Base-by-base conservation (phyloP, 2,329 filamentous ascomycete genomes). In the Colletotrichum sp. region DNA sequence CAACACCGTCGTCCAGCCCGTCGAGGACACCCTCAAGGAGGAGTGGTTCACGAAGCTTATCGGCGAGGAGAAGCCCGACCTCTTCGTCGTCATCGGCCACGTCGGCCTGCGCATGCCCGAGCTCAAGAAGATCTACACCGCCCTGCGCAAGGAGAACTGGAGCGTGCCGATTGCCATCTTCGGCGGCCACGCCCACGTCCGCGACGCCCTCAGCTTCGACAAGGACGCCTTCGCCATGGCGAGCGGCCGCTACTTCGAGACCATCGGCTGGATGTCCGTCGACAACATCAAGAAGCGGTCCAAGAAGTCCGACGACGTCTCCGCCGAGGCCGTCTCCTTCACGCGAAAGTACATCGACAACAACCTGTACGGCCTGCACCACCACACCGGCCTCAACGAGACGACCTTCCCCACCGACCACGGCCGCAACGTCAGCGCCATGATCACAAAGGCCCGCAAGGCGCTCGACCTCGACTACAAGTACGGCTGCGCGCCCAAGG, bases 231-330 rank as follows among this genome's bases (percentile, higher is more conserved):
- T 94, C 77, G 96, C 93, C 1, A 88, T 99, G 7, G 96, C 96
- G 55, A 97, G 95, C 79, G 96, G 96, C 6, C 91, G 96, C 1
- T 99, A 98, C 84, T 94, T 98, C 88, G 96, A 99, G 87, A 98
- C 96, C 0, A 93, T 99, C 66, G 96, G 96, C 3, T 99, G 97
- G 90, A 92, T 97, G 91, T 98, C 96, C 0, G 92, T 98, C 62
- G 90, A 93, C 72, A 95, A 95, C 36, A 80, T 91, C 71, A 87
- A 86, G 78, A 84, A 83, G 76, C 81, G 44, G 44, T 49, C 44
- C 44, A 49, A 82, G 65, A 79, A 80, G 44, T 78, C 75, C 69
- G 82, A 81, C 4, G 80, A 81, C 0, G 72, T 82, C 2, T 82
- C 83, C 7, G 73, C 85, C 0, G 78, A 83, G 6, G 79, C 81